These are phyloP conservation scores for Pilaira anomala DNA, from an alignment of 192 early-diverging fungal genomes.

Conservation along the genomic window DNA sequence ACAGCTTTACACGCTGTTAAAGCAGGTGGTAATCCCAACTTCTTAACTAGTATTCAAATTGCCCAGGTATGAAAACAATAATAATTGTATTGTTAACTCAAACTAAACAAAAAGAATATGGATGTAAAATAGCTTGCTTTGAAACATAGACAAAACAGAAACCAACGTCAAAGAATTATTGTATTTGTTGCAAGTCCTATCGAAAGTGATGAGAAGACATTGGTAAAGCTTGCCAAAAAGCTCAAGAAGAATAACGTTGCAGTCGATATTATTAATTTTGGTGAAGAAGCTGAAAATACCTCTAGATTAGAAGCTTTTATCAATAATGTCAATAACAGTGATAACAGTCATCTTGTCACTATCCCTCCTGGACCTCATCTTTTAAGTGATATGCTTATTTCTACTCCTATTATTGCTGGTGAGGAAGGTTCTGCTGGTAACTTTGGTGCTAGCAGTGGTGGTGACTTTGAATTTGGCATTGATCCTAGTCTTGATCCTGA, in stretches of 20 bases:
- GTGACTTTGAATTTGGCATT: conserved; percentile 89
- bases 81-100: too few relatives aligned
- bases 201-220: conserved; percentile 74
- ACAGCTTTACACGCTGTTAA: conserved; percentile 78
- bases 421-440: conserved; percentile 74
- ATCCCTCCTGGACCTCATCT: conserved; percentile 94
- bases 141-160: conserved; percentile 97
- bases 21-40: conserved; percentile 68
- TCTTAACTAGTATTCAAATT: conserved; percentile 89
- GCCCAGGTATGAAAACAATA: conserved; percentile 68
- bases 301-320: conserved; percentile 90
- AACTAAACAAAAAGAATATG: background rate
- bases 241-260: conserved; percentile 98
- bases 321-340: conserved; percentile 82
- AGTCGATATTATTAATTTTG: conserved; percentile 94
- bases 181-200: conserved; percentile 93
- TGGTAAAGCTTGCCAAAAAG: conserved; percentile 91
- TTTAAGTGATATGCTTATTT: conserved; percentile 82
- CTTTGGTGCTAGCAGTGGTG: conserved; percentile 55
- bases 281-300: conserved; percentile 86
- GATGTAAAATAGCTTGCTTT: conserved; percentile 68
- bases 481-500: conserved; percentile 94
- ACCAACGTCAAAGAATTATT: conserved; percentile 90
- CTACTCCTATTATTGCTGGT: conserved; percentile 82
- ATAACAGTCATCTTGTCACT: conserved; percentile 89